These are phyloP conservation scores for Brassica balearica DNA, from an alignment of 441 rosid genomes.

Conservation along the genomic window DNA sequence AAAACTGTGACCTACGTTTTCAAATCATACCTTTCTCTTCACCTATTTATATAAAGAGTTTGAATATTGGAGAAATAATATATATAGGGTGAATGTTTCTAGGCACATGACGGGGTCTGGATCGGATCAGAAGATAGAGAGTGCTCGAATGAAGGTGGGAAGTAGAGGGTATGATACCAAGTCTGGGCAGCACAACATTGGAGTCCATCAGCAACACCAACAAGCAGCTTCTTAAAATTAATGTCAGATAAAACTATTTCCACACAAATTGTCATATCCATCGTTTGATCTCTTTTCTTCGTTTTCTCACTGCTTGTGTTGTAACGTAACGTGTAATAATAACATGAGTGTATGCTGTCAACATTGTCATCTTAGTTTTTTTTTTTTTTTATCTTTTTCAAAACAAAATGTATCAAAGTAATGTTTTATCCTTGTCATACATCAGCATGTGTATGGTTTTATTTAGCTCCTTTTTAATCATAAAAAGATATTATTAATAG, in stretches of 20 bases:
- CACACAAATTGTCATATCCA: slow-evolving; percentile 22
- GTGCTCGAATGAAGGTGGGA: slow-evolving; percentile 64
- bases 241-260: neutral
- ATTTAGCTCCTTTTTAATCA: neutral
- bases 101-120: slow-evolving; percentile 74
- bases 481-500: neutral
- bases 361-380: neutral
- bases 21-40: neutral
- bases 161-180: slow-evolving; percentile 68
- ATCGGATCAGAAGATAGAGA: slow-evolving; percentile 60
- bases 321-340: slow-evolving; percentile 11
- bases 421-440: neutral
- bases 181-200: slow-evolving; percentile 49
- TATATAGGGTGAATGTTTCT: neutral
- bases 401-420: neutral
- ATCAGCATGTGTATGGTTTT: neutral
- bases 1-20: slow-evolving; percentile 2
- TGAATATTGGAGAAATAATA: neutral
- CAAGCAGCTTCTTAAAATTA: slow-evolving; percentile 17
- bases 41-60: neutral
- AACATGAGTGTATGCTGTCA: slow-evolving; percentile 14
- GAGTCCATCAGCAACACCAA: slow-evolving; percentile 51
- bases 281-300: neutral
- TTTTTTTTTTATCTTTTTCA: neutral
- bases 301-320: slow-evolving; percentile 13